Evolutionary conservation across 306 rosid genomes (phyloP).

Genomic region (Acacia crassicarpa): DNA sequence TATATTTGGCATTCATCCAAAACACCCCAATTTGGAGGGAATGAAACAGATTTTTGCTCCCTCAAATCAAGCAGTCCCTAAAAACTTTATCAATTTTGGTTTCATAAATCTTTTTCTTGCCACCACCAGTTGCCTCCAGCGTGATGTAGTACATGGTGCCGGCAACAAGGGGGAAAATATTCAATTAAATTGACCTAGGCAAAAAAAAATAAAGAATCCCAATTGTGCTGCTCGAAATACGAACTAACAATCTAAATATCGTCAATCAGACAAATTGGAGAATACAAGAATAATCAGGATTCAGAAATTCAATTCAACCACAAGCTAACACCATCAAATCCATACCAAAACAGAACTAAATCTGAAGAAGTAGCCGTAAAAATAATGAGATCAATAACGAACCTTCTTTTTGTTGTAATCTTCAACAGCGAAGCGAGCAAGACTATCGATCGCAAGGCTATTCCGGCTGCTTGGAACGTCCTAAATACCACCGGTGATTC

Average conservation of each 20-base stretch:
- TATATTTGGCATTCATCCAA: too few species aligned
- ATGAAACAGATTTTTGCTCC: too few species aligned
- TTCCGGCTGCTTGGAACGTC: conserved; percentile 30
- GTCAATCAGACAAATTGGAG: background rate
- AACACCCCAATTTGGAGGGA: too few species aligned
- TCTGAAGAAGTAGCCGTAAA: background rate
- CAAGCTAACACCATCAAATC: background rate
- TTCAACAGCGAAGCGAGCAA: conserved; percentile 46
- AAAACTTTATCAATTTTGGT: too few species aligned
- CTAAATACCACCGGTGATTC: conserved; percentile 23
- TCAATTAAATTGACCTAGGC: background rate
- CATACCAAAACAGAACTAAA: background rate
- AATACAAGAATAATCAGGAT: background rate
- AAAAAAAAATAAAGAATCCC: background rate
- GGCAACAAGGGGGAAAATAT: background rate
- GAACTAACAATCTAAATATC: background rate
- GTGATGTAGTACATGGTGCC: too few species aligned
- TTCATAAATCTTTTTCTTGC: conserved; percentile 43
- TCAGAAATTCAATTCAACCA: background rate
- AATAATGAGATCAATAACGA: background rate
- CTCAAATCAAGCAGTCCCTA: too few species aligned
- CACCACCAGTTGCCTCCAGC: conserved; percentile 53
- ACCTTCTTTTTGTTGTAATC: conserved; percentile 47
- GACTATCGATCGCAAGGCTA: conserved; percentile 33
- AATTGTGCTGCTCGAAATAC: background rate